phyloP scores from a whole-genome alignment of 495 filamentous ascomycete genomes.

The Penicillium dipodomyicola region DNA sequence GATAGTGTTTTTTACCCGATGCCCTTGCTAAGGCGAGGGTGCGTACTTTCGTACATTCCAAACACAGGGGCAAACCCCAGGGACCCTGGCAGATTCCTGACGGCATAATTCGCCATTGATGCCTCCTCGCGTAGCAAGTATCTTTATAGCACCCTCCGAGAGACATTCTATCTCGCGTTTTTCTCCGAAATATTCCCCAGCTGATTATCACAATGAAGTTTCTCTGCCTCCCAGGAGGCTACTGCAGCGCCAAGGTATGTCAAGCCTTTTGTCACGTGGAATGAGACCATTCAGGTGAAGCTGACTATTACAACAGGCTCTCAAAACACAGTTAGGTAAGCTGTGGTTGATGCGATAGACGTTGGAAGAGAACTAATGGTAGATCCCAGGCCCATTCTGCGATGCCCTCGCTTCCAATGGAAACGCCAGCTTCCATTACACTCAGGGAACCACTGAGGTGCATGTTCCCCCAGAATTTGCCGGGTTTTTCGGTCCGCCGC shows the following conservation, averaged over 20 bases:
- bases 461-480: constrained; percentile 14
- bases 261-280: neutral
- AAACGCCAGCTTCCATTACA: constrained; percentile 24
- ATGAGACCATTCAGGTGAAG: neutral
- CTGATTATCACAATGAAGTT: constrained; percentile 24
- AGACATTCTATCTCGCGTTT: neutral
- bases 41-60: constrained; percentile 18
- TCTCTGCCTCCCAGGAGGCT: constrained; percentile 31
- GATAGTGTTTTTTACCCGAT: neutral
- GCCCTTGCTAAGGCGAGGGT: constrained; percentile 32
- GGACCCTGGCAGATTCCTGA: constrained; percentile 13
- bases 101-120: constrained; percentile 5
- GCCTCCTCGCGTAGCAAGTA: neutral
- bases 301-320: constrained; percentile 13
- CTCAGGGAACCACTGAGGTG: constrained; percentile 25
- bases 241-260: constrained; percentile 26
- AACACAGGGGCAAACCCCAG: constrained; percentile 16
- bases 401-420: constrained; percentile 17
- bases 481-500: constrained; percentile 33
- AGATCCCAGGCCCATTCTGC: constrained; percentile 22
- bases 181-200: constrained; percentile 1
- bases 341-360: neutral
- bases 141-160: constrained; percentile 2
- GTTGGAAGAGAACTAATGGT: constrained; percentile 3
- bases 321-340: constrained; percentile 31